Evolutionary conservation across 2,329 filamentous ascomycete species (phyloP).

Genomic region (Beauveria brongniartii): DNA sequence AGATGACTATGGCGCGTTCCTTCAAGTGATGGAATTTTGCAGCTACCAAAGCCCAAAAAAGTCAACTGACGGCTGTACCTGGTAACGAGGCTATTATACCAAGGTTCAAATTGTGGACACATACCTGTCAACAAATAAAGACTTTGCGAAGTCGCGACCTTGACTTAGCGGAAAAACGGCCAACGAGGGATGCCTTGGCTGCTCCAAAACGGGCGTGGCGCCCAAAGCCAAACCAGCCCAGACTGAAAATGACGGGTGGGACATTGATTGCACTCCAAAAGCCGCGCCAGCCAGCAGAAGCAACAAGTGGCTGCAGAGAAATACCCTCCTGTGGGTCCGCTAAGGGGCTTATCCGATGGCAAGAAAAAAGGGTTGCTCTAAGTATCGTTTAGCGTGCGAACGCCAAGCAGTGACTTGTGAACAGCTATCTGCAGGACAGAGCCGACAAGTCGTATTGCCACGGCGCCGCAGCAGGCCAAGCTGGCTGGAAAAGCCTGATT

Average conservation of each 20-base stretch:
- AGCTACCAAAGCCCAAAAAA: not conserved
- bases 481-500: not conserved
- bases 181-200: not conserved
- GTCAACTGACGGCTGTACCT: not conserved
- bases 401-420: not conserved
- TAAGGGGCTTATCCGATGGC: slow-evolving; percentile 11
- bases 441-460: too few species aligned
- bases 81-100: not conserved
- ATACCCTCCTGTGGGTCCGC: slow-evolving; percentile 2
- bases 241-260: not conserved
- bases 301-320: slow-evolving; percentile 4
- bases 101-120: not conserved
- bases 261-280: not conserved
- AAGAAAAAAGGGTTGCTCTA: not conserved
- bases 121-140: not conserved
- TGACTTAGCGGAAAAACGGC: not conserved
- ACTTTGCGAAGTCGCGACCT: not conserved
- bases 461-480: not conserved
- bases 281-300: slow-evolving; percentile 1
- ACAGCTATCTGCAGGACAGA: not conserved
- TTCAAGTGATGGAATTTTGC: not conserved
- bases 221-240: not conserved
- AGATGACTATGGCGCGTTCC: not conserved
- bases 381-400: not conserved
- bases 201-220: slow-evolving; percentile 10